Evolutionary conservation across 768 basidiomycete genomes (phyloP), one percentile per base, ranked within the genome.

Genomic region (Mycena indigotica): DNA sequence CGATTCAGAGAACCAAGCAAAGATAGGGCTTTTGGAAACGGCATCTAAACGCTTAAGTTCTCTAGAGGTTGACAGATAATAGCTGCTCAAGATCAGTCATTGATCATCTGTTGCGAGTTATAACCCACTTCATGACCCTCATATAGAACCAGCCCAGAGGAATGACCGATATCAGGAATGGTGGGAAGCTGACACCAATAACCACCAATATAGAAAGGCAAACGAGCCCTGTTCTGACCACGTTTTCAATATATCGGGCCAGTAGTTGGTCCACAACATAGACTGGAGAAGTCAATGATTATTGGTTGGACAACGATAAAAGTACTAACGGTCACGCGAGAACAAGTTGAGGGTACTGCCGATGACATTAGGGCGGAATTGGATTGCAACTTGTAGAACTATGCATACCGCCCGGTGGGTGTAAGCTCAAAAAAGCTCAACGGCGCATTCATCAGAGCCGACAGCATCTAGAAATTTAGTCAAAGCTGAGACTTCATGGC

Each of bases 381-480:
- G 2, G 28, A 39, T 28, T 28, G 4, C 13, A 30, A 25, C 23
- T 32, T 10, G 24, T 30, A 58, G n/a, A n/a, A n/a, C n/a, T n/a
- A n/a, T n/a, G n/a, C 79, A 50, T 63, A 89, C 89, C 89, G 82
- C 62, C 93, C 93, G 16, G 84, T 87, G 1, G 94, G 95, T 0
- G 94, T 97, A 53, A 80, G 73, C 70, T 97, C 95, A 69, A 97
- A 98, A 77, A 93, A 98, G 63, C 84, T 86, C 63, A 95, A 71
- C 0, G 93, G 93, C 0, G 92, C 88, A 24, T 82, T 83, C 78
- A 98, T 85, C 29, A 98, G 80, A 2, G 93, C 83, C 46, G 82
- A 66, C 65, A 93, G 72, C 89, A 93, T 92, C 89, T 91, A 58
- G 17, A 41, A 3, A 55, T 15, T 15, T 17, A 50, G 8, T 25